Evolutionary conservation across 257 asterid species (phyloP).

Genomic region (Phtheirospermum japonicum): DNA sequence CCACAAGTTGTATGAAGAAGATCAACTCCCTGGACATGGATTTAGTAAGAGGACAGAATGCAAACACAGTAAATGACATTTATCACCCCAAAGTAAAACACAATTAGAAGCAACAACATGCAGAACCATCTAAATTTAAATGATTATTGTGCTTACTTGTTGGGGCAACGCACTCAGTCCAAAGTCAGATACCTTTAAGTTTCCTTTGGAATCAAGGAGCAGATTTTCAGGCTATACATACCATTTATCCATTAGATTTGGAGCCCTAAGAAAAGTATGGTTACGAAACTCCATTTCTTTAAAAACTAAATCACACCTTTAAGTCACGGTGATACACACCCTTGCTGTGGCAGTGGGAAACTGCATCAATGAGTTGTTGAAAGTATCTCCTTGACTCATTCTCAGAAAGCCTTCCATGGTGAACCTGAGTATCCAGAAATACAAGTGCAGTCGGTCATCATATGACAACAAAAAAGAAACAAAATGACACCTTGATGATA

Average conservation of each 20-base stretch:
- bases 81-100: conserved; percentile 11
- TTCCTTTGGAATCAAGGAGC: conserved; percentile 85
- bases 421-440: conserved; percentile 53
- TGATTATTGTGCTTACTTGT: conserved; percentile 49
- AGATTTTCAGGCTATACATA: conserved; percentile 84
- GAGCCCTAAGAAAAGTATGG: conserved; percentile 23
- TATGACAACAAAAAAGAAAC: not conserved
- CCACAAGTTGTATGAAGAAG: conserved; percentile 97
- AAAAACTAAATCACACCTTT: conserved; percentile 51
- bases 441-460: conserved; percentile 16
- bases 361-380: conserved; percentile 93
- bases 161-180: conserved; percentile 91
- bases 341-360: conserved; percentile 86
- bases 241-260: conserved; percentile 26
- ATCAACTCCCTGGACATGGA: conserved; percentile 69
- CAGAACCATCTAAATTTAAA: conserved; percentile 14
- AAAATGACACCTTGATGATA: conserved; percentile 14
- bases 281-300: conserved; percentile 19
- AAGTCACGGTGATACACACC: conserved; percentile 94
- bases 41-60: conserved; percentile 19
- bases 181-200: conserved; percentile 91
- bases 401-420: conserved; percentile 69
- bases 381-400: conserved; percentile 77
- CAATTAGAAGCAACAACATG: conserved; percentile 9
- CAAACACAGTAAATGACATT: conserved; percentile 10